A percentile compares a stretch with the other conserved stretches of the same genome.
Conservation (phyloP, 495 filamentous ascomycete species). For the Penicillium bialowiezense region DNA sequence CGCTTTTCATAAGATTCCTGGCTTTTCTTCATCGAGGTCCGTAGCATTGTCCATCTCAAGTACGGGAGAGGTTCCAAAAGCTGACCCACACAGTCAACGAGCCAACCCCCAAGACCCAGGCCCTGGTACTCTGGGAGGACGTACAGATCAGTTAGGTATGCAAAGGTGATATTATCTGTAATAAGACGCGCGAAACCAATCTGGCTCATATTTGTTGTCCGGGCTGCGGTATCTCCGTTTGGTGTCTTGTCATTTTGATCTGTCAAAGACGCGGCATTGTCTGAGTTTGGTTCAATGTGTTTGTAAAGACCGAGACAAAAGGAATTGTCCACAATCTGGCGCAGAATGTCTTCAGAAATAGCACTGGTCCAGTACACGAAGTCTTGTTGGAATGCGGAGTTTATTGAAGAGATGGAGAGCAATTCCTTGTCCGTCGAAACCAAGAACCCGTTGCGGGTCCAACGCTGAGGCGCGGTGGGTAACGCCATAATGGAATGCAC, state of each 20-base stretch:
- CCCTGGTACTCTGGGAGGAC: conserved; percentile 53
- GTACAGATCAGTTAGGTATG: conserved; percentile 69
- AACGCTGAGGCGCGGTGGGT: too few relatives aligned
- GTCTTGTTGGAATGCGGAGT: conserved; percentile 48
- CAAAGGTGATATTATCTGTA: conserved; percentile 62
- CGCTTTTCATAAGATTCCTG: conserved; percentile 46
- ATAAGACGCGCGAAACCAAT: conserved; percentile 63
- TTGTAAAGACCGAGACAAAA: too few relatives aligned
- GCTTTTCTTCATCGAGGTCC: conserved; percentile 36
- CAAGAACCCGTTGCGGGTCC: conserved; percentile 22
- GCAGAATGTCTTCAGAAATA: conserved; percentile 34
- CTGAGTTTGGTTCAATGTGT: conserved; percentile 25
- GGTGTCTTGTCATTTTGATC: conserved; percentile 10
- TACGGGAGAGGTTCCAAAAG: conserved; percentile 51
- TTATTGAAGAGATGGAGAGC: conserved; percentile 48
- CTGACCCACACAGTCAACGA: conserved; percentile 58
- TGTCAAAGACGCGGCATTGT: conserved; percentile 56
- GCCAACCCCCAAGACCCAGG: conserved; percentile 59
- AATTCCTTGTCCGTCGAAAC: conserved; percentile 50
- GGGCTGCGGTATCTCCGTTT: too few relatives aligned
- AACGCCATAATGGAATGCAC: too few relatives aligned
- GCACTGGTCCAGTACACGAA: conserved; percentile 53
- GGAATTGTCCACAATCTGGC: conserved; percentile 7
- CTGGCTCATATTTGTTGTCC: conserved; percentile 16
- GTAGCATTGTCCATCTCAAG: conserved; percentile 53